A percentile compares a stretch with the other conserved stretches of the same genome.
These are phyloP conservation scores for Astrothelium macrocarpum DNA, from an alignment of 495 filamentous ascomycete genomes.

Conservation along the genomic window DNA sequence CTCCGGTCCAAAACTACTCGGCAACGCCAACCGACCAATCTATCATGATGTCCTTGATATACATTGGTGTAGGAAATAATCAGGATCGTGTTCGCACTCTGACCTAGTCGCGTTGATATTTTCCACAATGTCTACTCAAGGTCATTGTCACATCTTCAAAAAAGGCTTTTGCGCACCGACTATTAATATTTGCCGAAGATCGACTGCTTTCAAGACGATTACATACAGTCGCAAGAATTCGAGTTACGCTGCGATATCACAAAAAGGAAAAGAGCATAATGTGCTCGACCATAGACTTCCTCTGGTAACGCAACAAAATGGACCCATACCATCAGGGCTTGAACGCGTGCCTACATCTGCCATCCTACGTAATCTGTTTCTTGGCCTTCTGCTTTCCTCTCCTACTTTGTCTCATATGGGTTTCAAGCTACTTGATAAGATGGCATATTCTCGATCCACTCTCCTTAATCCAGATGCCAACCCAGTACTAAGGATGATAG, in stretches of 20 bases:
- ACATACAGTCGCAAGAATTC: not conserved
- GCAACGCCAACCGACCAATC: conserved; percentile 2
- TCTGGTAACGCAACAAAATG: not conserved
- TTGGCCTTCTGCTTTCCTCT: not conserved
- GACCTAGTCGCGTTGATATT: not conserved
- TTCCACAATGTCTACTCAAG: not conserved
- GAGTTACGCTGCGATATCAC: not conserved
- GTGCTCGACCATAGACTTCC: not conserved
- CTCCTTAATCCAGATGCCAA: conserved; percentile 7
- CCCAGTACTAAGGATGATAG: conserved; percentile 3
- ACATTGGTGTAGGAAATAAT: not conserved
- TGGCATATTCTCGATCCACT: conserved; percentile 2
- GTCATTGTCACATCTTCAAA: not conserved
- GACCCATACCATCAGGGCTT: not conserved
- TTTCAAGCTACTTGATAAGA: conserved; percentile 2
- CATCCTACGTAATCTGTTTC: not conserved
- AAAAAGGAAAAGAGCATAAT: not conserved
- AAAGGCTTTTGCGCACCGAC: not conserved
- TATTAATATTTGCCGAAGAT: not conserved
- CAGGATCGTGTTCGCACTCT: not conserved
- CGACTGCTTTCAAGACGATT: not conserved
- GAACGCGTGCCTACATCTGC: conserved; percentile 2
- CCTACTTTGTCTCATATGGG: not conserved
- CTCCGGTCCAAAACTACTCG: not conserved
- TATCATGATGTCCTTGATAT: not conserved